Percentiles rank a stretch among this genome's conserved stretches.
These are phyloP conservation scores for Entrophospora sp. DNA, from an alignment of 192 early-diverging fungal genomes.

Conservation along the genomic window DNA sequence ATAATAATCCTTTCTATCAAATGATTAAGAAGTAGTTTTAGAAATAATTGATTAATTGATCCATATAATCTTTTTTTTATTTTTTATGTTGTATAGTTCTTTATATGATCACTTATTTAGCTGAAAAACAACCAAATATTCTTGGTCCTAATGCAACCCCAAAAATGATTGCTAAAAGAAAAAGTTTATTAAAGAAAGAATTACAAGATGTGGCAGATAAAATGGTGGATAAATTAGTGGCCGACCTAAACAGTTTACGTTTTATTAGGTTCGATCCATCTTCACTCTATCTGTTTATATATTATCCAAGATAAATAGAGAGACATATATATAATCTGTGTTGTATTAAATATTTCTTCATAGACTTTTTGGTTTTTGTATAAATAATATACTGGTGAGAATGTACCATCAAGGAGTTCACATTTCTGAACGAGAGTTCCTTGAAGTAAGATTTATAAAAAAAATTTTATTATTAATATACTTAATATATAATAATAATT, in stretches of 20 bases:
- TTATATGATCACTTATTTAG: conserved; percentile 26
- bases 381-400: conserved; percentile 66
- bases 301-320: too few species aligned
- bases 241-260: conserved; percentile 54
- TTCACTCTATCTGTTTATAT: too few species aligned
- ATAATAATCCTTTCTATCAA: too few species aligned
- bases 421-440: conserved; percentile 69
- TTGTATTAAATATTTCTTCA: too few species aligned
- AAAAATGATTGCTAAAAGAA: conserved; percentile 26
- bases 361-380: conserved; percentile 61
- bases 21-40: too few species aligned
- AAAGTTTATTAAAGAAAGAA: conserved; percentile 34
- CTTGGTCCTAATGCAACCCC: conserved; percentile 27
- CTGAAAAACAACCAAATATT: conserved; percentile 32
- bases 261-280: conserved; percentile 46
- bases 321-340: too few species aligned
- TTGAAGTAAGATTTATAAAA: conserved; percentile 44
- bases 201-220: conserved; percentile 43
- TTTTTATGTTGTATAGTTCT: not conserved
- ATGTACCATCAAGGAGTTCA: conserved; percentile 83
- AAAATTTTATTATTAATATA: too few species aligned
- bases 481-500: too few species aligned
- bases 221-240: conserved; percentile 49
- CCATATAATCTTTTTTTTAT: too few species aligned
- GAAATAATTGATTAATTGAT: too few species aligned